Percentiles rank a stretch among this genome's conserved stretches.
Conservation (phyloP, 495 filamentous ascomycete genomes). For the Trichoderma virens region DNA sequence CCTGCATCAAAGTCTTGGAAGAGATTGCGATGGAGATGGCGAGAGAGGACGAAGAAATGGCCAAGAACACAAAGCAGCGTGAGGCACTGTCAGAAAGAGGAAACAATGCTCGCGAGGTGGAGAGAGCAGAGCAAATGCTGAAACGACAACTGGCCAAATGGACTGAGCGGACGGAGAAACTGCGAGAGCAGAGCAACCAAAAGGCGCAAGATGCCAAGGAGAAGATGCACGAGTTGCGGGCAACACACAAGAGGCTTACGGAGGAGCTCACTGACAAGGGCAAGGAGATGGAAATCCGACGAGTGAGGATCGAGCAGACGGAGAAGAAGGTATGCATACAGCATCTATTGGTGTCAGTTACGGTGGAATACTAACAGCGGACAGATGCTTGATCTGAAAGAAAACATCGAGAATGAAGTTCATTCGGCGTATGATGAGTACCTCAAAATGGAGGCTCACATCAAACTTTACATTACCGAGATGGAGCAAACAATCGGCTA, state of each 20-base stretch:
- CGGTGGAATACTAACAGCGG: conserved; percentile 25
- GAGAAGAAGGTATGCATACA: conserved; percentile 82
- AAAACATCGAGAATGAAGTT: conserved; percentile 92
- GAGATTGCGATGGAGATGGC: conserved; percentile 75
- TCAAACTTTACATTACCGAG: conserved; percentile 94
- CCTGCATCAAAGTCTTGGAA: conserved; percentile 79
- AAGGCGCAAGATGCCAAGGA: conserved; percentile 72
- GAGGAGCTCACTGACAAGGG: conserved; percentile 80
- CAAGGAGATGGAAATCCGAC: conserved; percentile 81
- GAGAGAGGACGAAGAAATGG: conserved; percentile 84
- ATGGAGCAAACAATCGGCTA: conserved; percentile 82
- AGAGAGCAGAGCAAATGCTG: conserved; percentile 74
- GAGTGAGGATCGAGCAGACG: conserved; percentile 90
- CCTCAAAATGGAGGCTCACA: conserved; percentile 91
- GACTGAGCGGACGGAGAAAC: conserved; percentile 73
- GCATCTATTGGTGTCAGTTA: background rate
- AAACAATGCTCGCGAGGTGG: conserved; percentile 83
- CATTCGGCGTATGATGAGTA: conserved; percentile 84
- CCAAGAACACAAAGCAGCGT: conserved; percentile 66
- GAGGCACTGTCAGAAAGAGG: conserved; percentile 82
- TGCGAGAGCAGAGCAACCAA: conserved; percentile 67
- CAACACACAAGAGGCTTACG: conserved; percentile 68
- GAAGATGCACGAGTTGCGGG: conserved; percentile 83
- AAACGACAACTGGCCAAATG: conserved; percentile 76
- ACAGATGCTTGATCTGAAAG: conserved; percentile 93